Percentiles rank a stretch among this genome's conserved stretches.
These are phyloP conservation scores for Chlorella sp. DNA, from an alignment of 139 green algal species.

Conservation along the genomic window DNA sequence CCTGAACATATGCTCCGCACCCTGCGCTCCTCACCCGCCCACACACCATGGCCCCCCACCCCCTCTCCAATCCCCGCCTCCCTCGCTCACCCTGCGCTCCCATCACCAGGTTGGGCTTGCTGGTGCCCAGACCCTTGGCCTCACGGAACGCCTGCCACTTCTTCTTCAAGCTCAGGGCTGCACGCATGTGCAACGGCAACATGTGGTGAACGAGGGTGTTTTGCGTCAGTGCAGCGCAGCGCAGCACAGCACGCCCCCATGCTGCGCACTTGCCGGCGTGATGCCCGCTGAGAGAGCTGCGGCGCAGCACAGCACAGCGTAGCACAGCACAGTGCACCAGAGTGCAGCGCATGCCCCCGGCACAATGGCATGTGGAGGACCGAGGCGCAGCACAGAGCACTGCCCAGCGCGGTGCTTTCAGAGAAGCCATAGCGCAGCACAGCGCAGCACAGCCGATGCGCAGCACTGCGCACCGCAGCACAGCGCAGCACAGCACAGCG, in stretches of 20 bases:
- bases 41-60: too few relatives aligned
- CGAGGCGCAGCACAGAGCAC: not conserved
- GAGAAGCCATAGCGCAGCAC: too few relatives aligned
- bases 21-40: too few relatives aligned
- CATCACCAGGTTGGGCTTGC: slow-evolving; percentile 70
- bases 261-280: too few relatives aligned
- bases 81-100: slow-evolving; percentile 18
- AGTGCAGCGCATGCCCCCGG: not conserved
- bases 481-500: not conserved
- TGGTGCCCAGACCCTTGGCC: slow-evolving; percentile 41
- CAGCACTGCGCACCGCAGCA: not conserved
- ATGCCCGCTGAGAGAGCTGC: too few relatives aligned
- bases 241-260: not conserved
- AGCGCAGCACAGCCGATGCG: not conserved
- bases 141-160: slow-evolving; percentile 57
- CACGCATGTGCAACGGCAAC: not conserved
- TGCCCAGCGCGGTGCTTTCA: too few relatives aligned
- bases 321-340: not conserved
- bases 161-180: slow-evolving; percentile 73
- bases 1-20: too few relatives aligned
- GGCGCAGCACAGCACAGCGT: too few relatives aligned
- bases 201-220: too few relatives aligned
- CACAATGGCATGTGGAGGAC: not conserved
- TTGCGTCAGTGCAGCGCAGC: too few relatives aligned
- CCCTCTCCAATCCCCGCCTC: not conserved